Percentiles rank a stretch among this genome's conserved stretches.
phyloP scores from a whole-genome alignment of 306 rosid species.

The Prunus padus region DNA sequence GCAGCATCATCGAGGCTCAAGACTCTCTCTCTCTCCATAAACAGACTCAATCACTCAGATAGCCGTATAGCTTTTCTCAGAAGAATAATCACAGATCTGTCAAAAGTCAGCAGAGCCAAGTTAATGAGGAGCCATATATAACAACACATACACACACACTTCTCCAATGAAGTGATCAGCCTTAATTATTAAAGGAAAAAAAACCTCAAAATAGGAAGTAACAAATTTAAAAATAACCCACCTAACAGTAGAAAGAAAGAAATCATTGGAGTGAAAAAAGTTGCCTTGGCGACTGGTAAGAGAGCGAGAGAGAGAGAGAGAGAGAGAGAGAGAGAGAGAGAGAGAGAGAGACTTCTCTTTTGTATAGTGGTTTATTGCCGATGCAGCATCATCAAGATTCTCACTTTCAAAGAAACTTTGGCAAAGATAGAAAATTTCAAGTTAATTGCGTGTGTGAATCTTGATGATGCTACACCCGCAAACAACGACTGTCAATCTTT shows the following conservation, averaged over 20 bases:
- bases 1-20: constrained; percentile 8
- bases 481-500: constrained; percentile 64
- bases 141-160: neutral
- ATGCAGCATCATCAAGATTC: constrained; percentile 99
- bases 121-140: constrained; percentile 1
- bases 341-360: neutral
- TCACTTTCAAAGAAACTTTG: constrained; percentile 40
- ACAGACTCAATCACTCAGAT: neutral
- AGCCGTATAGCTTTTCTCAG: constrained; percentile 17
- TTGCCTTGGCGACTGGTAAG: neutral
- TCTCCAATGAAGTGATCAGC: neutral
- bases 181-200: neutral
- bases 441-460: constrained; percentile 69
- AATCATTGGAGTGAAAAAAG: neutral
- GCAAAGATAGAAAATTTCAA: neutral
- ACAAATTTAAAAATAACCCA: neutral
- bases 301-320: no score
- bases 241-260: constrained; percentile 31
- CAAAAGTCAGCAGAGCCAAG: constrained; percentile 18
- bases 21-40: neutral
- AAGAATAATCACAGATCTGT: constrained; percentile 56
- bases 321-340: no score
- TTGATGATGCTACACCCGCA: constrained; percentile 93
- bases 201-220: constrained; percentile 5
- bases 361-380: constrained; percentile 72